Conservation (phyloP, 306 rosid genomes). For the Lathyrus tuberosus region DNA sequence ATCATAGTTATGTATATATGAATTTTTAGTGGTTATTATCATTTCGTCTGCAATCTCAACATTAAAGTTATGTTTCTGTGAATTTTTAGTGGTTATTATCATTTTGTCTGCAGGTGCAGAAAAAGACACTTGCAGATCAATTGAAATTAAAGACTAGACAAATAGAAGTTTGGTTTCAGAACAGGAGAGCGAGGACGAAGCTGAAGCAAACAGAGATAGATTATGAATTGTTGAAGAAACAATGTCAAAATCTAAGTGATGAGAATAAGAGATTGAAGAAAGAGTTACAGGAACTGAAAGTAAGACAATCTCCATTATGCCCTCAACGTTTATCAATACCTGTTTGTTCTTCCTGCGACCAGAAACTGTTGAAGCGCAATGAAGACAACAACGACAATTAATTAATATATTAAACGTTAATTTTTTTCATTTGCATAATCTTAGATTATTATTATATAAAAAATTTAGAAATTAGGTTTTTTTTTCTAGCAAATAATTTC, state of each 20-base stretch:
- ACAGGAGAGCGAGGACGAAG: slow-evolving; percentile 93
- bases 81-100: no score
- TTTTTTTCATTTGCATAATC: no score
- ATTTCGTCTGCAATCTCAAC: no score
- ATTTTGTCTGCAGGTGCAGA: slow-evolving; percentile 55
- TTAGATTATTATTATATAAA: no score
- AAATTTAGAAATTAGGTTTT: no score
- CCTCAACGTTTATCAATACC: slow-evolving; percentile 49
- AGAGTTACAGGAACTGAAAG: slow-evolving; percentile 63
- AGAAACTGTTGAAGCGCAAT: slow-evolving; percentile 35
- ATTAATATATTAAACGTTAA: neutral
- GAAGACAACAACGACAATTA: slow-evolving; percentile 22
- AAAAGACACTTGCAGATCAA: slow-evolving; percentile 67
- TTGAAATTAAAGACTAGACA: slow-evolving; percentile 79
- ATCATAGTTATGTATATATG: no score
- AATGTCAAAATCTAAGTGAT: slow-evolving; percentile 59
- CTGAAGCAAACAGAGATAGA: slow-evolving; percentile 83
- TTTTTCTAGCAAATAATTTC: neutral
- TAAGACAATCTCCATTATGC: slow-evolving; percentile 42
- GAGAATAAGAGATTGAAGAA: slow-evolving; percentile 79
- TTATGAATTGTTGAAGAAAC: slow-evolving; percentile 72
- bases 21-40: no score
- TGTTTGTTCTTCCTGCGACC: slow-evolving; percentile 50
- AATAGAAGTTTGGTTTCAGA: slow-evolving; percentile 97
- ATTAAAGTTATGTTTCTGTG: no score